phyloP scores from a whole-genome alignment of 495 filamentous ascomycete genomes.

The Pseudomonodictys pantanalensis region DNA sequence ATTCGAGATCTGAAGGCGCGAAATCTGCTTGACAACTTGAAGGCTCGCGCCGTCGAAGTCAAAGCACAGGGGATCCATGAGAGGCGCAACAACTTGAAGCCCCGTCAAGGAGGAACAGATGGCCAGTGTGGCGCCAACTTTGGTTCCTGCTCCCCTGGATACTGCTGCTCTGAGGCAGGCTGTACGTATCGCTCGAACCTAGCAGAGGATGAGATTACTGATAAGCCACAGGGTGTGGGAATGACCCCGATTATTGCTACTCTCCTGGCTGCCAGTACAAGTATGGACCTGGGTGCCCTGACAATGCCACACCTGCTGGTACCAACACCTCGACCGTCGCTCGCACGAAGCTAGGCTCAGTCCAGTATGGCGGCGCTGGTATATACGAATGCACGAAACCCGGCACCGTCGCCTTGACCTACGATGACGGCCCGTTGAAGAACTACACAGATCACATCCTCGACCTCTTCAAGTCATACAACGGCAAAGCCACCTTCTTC shows the following conservation, averaged over 20 bases:
- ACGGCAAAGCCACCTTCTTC: slow-evolving; percentile 75
- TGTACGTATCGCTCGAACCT: not conserved
- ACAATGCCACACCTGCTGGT: slow-evolving; percentile 29
- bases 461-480: slow-evolving; percentile 62
- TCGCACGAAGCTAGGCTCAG: slow-evolving; percentile 20
- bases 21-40: slow-evolving; percentile 14
- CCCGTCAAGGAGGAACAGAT: slow-evolving; percentile 21
- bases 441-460: slow-evolving; percentile 67
- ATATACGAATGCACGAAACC: slow-evolving; percentile 62
- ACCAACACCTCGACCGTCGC: slow-evolving; percentile 27
- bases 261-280: slow-evolving; percentile 26
- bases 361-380: slow-evolving; percentile 39
- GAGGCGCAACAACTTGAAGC: slow-evolving; percentile 2
- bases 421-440: slow-evolving; percentile 69
- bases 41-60: slow-evolving; percentile 4
- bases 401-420: slow-evolving; percentile 70
- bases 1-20: slow-evolving; percentile 23
- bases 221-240: slow-evolving; percentile 21
- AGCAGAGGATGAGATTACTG: not conserved
- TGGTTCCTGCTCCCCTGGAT: slow-evolving; percentile 25
- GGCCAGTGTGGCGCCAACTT: slow-evolving; percentile 27
- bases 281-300: slow-evolving; percentile 31
- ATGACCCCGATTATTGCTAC: slow-evolving; percentile 22
- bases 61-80: not conserved
- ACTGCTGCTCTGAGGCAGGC: slow-evolving; percentile 29